Evolutionary conservation across 164 flowering plant species (phyloP), one percentile per base, ranked within the genome.

Genomic region (Vitis amurensis): DNA sequence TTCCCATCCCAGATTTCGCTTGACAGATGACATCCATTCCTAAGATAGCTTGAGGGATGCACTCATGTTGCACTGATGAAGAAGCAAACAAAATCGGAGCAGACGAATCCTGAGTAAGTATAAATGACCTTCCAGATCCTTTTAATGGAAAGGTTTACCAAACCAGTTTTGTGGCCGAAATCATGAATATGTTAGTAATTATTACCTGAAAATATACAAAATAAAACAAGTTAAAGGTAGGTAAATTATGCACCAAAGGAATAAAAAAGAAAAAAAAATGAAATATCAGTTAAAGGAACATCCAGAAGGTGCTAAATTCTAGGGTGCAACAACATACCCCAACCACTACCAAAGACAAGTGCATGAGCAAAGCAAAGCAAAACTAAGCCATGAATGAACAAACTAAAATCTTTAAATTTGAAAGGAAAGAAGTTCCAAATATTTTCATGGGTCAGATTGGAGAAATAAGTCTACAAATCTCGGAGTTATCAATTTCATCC

Each of bases 11-110:
- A 49, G 99, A 95, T 66, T 95, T 95, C 0, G 99, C 99, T 89
- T 95, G 99, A 68, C 99, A 95, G 55, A 95, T 91, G 56, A 94
- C 99, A 85, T 94, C 97, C 99, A 94, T 94, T 59, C 99, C 99
- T 77, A 94, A 71, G 30, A 92, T 94, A 30, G 99, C 98, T 85
- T 94, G 98, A 59, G 98, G 98, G 58, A 94, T 94, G 76, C 98
- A 94, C 63, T 94, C 98, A 71, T 94, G 97, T 94, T 94, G 98
- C 83, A 94, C 98, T 94, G 89, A 76, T 80, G 91, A 86, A 86
- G 84, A 78, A 80, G 78, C 82, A 86, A 92, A 89, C 69, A 88
- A 88, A 88, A 89, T 84, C 56, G 89, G 71, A 73, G 72, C 74
- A 78, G 75, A 78, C 70, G 87, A 85, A 77, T 78, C 80, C 79